These are phyloP conservation scores for Penicillium sp. DNA, from an alignment of 2,329 filamentous ascomycete species.

Conservation along the genomic window DNA sequence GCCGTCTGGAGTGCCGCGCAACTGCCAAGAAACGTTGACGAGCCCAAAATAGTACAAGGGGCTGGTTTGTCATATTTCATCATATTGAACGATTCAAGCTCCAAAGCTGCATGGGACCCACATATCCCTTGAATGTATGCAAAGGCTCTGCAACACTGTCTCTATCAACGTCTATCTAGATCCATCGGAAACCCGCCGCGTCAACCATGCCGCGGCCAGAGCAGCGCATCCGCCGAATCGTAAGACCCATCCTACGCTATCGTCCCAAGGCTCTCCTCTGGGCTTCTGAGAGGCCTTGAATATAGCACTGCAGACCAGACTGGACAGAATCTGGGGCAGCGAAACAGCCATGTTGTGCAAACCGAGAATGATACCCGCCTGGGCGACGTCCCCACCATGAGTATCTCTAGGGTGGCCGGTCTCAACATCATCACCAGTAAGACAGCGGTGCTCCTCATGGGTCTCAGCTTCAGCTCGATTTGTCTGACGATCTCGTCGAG, in stretches of 20 bases:
- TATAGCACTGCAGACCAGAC: conserved; percentile 77
- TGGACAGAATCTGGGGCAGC: conserved; percentile 87
- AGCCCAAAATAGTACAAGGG: conserved; percentile 5
- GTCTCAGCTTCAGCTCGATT: conserved; percentile 7
- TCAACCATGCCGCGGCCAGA: conserved; percentile 73
- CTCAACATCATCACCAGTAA: conserved; percentile 25
- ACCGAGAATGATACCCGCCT: conserved; percentile 86
- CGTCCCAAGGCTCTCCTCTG: conserved; percentile 78
- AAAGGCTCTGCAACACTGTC: too few species aligned
- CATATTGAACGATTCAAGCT: background rate
- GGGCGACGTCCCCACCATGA: conserved; percentile 61
- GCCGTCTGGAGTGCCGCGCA: conserved; percentile 9
- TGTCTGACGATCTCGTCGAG: conserved; percentile 53
- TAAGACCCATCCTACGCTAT: conserved; percentile 83
- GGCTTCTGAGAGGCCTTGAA: conserved; percentile 88
- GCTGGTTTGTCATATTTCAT: background rate
- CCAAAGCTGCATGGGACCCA: too few species aligned
- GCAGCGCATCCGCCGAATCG: conserved; percentile 81
- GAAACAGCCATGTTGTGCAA: conserved; percentile 96
- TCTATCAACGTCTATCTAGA: conserved; percentile 4
- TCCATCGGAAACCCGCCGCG: conserved; percentile 67
- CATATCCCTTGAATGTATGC: too few species aligned
- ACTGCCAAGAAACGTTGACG: conserved; percentile 18
- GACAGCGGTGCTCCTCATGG: background rate
- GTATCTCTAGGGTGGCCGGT: conserved; percentile 30